Evolutionary conservation across 139 green algal species (phyloP).

Genomic region (Haematococcus sp.): DNA sequence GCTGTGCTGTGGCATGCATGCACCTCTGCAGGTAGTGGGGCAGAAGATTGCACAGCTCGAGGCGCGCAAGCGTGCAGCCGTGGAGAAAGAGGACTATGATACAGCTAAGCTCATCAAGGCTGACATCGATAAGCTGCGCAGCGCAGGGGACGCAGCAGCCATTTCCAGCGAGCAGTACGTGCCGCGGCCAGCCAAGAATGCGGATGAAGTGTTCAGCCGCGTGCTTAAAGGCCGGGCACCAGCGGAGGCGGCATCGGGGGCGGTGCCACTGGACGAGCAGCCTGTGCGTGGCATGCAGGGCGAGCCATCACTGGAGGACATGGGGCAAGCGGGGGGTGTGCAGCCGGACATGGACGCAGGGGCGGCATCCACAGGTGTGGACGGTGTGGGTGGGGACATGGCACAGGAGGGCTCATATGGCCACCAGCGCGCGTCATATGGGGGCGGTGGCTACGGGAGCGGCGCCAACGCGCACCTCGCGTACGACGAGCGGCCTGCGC

Average conservation of each 20-base stretch:
- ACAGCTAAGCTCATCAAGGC: slow-evolving; percentile 85
- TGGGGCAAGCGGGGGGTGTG: background rate
- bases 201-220: slow-evolving; percentile 60
- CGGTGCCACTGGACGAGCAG: slow-evolving; percentile 29
- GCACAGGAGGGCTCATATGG: background rate
- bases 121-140: slow-evolving; percentile 77
- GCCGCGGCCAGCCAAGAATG: slow-evolving; percentile 10
- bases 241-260: background rate
- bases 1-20: no score
- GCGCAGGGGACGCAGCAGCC: slow-evolving; percentile 28
- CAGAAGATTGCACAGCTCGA: slow-evolving; percentile 77
- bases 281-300: slow-evolving; percentile 5
- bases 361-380: no score
- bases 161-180: slow-evolving; percentile 14
- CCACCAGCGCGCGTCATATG: background rate
- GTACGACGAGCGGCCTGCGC: slow-evolving; percentile 77
- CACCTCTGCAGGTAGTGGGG: slow-evolving; percentile 43
- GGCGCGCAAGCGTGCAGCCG: slow-evolving; percentile 65
- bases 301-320: background rate
- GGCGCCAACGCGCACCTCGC: slow-evolving; percentile 22
- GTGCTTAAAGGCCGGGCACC: slow-evolving; percentile 30
- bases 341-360: background rate
- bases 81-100: slow-evolving; percentile 93
- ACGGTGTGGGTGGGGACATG: background rate
- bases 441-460: background rate